phyloP scores from a whole-genome alignment of 805 yeast species.

The Wickerhamomyces canadensis region DNA sequence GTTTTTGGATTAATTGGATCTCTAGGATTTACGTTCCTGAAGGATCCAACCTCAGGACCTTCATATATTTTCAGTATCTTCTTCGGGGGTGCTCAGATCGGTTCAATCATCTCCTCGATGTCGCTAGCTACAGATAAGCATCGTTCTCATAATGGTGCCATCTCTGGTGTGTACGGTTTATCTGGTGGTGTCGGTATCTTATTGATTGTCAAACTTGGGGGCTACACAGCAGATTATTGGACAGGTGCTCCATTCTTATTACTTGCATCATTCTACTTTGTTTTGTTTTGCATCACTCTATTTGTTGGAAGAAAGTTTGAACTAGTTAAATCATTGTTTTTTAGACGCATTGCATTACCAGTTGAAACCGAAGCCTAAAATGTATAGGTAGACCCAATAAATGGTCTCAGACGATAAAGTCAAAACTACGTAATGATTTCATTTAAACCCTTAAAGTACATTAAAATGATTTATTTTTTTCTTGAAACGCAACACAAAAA shows the following conservation, averaged over 20 bases:
- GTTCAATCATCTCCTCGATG: constrained; percentile 58
- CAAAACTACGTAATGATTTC: no score
- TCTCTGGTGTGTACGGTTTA: constrained; percentile 65
- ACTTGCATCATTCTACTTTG: constrained; percentile 37
- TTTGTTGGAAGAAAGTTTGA: constrained; percentile 17
- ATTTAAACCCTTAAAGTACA: constrained; percentile 14
- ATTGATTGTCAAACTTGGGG: constrained; percentile 55
- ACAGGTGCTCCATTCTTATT: constrained; percentile 54
- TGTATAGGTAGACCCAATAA: neutral
- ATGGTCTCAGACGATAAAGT: neutral
- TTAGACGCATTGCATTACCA: constrained; percentile 6
- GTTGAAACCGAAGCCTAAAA: constrained; percentile 4
- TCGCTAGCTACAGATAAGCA: constrained; percentile 47
- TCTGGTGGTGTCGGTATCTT: constrained; percentile 66
- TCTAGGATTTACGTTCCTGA: constrained; percentile 28
- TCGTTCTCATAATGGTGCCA: constrained; percentile 49
- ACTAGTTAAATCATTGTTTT: constrained; percentile 5
- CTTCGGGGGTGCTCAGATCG: constrained; percentile 58
- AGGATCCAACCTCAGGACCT: constrained; percentile 30
- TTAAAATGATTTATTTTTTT: constrained; percentile 18
- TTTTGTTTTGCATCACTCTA: constrained; percentile 18
- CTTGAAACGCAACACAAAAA: constrained; percentile 16
- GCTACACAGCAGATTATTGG: constrained; percentile 52
- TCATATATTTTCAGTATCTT: constrained; percentile 35
- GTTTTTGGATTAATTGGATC: constrained; percentile 40